Evolutionary conservation across 2,329 filamentous ascomycete genomes (phyloP).

Genomic region (Tetracladium maxilliforme): DNA sequence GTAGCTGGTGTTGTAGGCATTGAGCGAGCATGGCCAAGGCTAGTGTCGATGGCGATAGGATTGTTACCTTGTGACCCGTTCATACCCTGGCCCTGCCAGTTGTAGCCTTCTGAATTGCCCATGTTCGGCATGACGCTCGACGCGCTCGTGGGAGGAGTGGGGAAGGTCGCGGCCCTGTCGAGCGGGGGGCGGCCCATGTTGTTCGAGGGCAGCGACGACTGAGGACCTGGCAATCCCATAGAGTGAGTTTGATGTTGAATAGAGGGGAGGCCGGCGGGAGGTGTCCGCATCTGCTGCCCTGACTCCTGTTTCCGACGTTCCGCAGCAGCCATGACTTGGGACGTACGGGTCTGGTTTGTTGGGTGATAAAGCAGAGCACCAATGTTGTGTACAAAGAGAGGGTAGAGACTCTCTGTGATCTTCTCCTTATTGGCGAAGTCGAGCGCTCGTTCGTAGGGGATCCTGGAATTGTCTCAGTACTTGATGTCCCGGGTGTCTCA

Average conservation of each 20-base stretch:
- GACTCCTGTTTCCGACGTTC: constrained; percentile 63
- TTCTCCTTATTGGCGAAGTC: constrained; percentile 99
- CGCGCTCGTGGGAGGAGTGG: constrained; percentile 85
- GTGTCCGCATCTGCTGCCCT: constrained; percentile 47
- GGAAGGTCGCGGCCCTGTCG: constrained; percentile 83
- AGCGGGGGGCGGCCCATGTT: constrained; percentile 57
- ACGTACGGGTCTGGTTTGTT: constrained; percentile 69
- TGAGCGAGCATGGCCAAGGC: constrained; percentile 63
- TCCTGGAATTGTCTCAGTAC: constrained; percentile 40
- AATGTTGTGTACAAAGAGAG: constrained; percentile 95
- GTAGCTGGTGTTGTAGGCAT: constrained; percentile 86
- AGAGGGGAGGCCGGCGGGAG: constrained; percentile 47
- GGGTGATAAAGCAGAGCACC: constrained; percentile 88
- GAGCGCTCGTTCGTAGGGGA: constrained; percentile 91
- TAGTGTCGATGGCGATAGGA: constrained; percentile 68
- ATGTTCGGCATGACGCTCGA: constrained; percentile 67
- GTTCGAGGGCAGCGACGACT: constrained; percentile 47
- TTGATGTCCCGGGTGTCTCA: neutral
- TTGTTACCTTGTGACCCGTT: constrained; percentile 46
- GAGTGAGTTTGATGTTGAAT: constrained; percentile 51
- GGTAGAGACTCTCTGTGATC: constrained; percentile 90
- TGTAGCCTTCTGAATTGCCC: constrained; percentile 60
- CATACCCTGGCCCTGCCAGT: constrained; percentile 60
- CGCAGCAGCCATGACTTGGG: constrained; percentile 74
- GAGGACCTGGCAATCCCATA: constrained; percentile 31